These are phyloP conservation scores for Sarocladium kiliense DNA, from an alignment of 2,329 filamentous ascomycete species.

Conservation along the genomic window DNA sequence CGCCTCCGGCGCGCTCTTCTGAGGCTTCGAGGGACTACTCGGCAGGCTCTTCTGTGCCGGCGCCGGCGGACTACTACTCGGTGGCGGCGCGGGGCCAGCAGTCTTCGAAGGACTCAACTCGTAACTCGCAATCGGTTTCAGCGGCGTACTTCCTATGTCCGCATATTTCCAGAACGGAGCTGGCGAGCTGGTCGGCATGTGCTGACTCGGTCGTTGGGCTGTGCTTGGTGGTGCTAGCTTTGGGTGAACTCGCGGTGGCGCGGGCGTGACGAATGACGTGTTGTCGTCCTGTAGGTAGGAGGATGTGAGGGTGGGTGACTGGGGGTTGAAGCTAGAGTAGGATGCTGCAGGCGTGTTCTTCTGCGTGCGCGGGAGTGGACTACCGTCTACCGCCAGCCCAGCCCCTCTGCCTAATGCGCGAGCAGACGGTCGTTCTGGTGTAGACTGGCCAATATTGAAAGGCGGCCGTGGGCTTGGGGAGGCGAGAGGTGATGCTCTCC, in stretches of 20 bases:
- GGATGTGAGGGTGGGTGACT: constrained; percentile 57
- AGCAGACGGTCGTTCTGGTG: constrained; percentile 49
- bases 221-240: constrained; percentile 75
- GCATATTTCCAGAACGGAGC: constrained; percentile 88
- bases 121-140: constrained; percentile 43
- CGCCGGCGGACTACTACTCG: constrained; percentile 54
- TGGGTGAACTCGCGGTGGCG: constrained; percentile 68
- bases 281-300: constrained; percentile 58
- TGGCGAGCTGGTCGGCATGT: constrained; percentile 80
- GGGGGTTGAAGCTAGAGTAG: constrained; percentile 45
- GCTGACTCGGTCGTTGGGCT: constrained; percentile 74
- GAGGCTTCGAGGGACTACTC: constrained; percentile 44
- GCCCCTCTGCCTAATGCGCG: constrained; percentile 30
- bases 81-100: constrained; percentile 33
- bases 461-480: constrained; percentile 50
- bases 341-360: constrained; percentile 40
- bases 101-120: constrained; percentile 56
- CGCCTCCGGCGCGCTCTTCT: constrained; percentile 19
- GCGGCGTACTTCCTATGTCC: constrained; percentile 68
- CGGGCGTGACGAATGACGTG: constrained; percentile 63
- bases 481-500: constrained; percentile 46
- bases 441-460: constrained; percentile 50
- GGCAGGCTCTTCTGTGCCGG: constrained; percentile 44
- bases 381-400: constrained; percentile 48
- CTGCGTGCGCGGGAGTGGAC: constrained; percentile 54